Evolutionary conservation across 495 filamentous ascomycete species (phyloP).

Genomic region (Annulohypoxylon stygium): DNA sequence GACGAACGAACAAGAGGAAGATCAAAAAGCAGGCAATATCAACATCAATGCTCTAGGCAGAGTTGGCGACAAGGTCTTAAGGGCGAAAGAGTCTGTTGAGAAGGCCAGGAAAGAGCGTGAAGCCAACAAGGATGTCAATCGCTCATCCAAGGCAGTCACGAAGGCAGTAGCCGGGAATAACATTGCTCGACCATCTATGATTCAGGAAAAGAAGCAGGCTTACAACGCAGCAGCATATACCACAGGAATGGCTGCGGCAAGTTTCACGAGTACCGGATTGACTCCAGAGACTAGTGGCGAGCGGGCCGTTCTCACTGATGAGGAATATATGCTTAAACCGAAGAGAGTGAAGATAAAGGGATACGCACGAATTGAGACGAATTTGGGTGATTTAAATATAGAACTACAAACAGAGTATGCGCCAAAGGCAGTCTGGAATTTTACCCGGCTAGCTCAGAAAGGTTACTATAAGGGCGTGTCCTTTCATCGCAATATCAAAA

Average conservation of each 20-base stretch:
- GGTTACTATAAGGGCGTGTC: slow-evolving; percentile 86
- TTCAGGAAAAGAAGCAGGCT: slow-evolving; percentile 66
- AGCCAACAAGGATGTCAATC: slow-evolving; percentile 64
- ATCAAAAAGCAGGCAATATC: slow-evolving; percentile 73
- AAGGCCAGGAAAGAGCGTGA: slow-evolving; percentile 74
- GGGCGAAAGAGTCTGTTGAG: slow-evolving; percentile 90
- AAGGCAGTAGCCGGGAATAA: slow-evolving; percentile 55
- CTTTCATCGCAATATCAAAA: slow-evolving; percentile 93
- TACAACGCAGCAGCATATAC: slow-evolving; percentile 93
- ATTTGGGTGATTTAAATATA: slow-evolving; percentile 83
- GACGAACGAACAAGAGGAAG: slow-evolving; percentile 63
- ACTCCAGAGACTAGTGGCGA: slow-evolving; percentile 91
- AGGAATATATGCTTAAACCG: slow-evolving; percentile 95
- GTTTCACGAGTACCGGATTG: slow-evolving; percentile 92
- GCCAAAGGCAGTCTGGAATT: slow-evolving; percentile 96
- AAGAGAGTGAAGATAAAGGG: slow-evolving; percentile 88
- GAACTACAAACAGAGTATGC: slow-evolving; percentile 92
- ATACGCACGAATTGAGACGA: slow-evolving; percentile 90
- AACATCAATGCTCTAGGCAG: slow-evolving; percentile 83
- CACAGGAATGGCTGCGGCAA: slow-evolving; percentile 91
- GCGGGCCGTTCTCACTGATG: slow-evolving; percentile 85
- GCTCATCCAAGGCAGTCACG: slow-evolving; percentile 57
- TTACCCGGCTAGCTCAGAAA: slow-evolving; percentile 85
- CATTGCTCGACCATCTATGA: slow-evolving; percentile 52
- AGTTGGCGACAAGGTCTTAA: slow-evolving; percentile 85